These are phyloP conservation scores for Baudoinia panamericana DNA, from an alignment of 495 filamentous ascomycete species.

Conservation along the genomic window DNA sequence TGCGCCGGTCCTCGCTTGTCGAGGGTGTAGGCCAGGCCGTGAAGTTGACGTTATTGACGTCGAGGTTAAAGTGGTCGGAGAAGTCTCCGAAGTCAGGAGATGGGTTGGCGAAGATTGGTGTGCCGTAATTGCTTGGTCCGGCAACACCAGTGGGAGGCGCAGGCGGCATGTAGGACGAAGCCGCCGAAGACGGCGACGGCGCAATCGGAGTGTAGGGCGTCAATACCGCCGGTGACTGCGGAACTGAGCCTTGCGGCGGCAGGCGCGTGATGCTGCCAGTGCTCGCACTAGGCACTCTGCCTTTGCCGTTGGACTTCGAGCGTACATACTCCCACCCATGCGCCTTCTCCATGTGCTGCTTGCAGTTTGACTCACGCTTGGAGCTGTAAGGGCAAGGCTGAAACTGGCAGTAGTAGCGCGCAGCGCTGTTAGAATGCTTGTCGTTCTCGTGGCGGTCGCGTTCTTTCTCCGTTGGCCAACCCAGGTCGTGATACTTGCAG, in stretches of 20 bases:
- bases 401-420: constrained; percentile 70
- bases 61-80: constrained; percentile 19
- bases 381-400: constrained; percentile 81
- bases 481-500: constrained; percentile 77
- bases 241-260: constrained; percentile 20
- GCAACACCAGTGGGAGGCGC: constrained; percentile 11
- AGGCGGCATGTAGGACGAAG: no score
- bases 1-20: constrained; percentile 16
- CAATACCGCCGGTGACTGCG: constrained; percentile 19
- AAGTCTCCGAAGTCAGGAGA: constrained; percentile 19
- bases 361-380: constrained; percentile 94
- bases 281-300: no score
- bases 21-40: constrained; percentile 12
- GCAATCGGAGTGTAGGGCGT: constrained; percentile 18
- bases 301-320: constrained; percentile 68
- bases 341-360: constrained; percentile 99
- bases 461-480: constrained; percentile 97
- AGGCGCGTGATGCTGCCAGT: constrained; percentile 13
- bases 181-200: constrained; percentile 21
- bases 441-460: constrained; percentile 90
- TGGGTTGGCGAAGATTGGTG: constrained; percentile 10
- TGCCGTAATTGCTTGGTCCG: constrained; percentile 17
- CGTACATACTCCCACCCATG: constrained; percentile 83
- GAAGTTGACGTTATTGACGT: constrained; percentile 17
- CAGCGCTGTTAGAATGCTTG: constrained; percentile 70